These are phyloP conservation scores for Sonneratia alba DNA, from an alignment of 345 rosid genomes.

Conservation along the genomic window DNA sequence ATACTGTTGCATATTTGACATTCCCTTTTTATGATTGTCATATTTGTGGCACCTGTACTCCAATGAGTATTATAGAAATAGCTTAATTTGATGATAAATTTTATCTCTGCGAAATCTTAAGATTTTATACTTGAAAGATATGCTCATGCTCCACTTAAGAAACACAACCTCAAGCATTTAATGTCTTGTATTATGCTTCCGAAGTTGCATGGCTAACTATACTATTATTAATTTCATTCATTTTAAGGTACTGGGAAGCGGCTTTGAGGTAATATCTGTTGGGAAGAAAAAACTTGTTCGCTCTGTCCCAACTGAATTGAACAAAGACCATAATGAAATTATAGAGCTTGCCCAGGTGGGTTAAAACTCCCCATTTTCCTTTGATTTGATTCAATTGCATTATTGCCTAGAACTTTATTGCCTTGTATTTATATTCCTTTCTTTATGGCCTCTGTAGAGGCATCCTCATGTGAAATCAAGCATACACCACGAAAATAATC, in stretches of 20 bases:
- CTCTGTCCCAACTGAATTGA: constrained; percentile 86
- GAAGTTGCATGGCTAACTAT: neutral
- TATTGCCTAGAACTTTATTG: neutral
- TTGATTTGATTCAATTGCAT: neutral
- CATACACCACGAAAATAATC: neutral
- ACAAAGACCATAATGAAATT: constrained; percentile 90
- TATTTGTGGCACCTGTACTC: neutral
- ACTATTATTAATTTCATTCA: neutral
- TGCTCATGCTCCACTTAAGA: neutral
- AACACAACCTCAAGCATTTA: neutral
- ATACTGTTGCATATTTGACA: neutral
- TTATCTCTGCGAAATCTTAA: neutral
- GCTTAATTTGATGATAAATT: neutral
- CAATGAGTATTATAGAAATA: neutral
- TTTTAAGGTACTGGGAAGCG: constrained; percentile 66
- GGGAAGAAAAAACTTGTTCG: constrained; percentile 85
- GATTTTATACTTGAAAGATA: neutral
- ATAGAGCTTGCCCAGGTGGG: constrained; percentile 80
- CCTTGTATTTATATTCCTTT: neutral
- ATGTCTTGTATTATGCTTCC: neutral
- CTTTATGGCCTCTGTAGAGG: neutral
- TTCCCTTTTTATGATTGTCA: neutral
- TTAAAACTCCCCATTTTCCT: constrained; percentile 2
- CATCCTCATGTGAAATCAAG: neutral
- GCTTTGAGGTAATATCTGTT: constrained; percentile 82